Percentiles rank a stretch among this genome's conserved stretches.
Conservation (phyloP, 768 basidiomycete genomes). For the Asterophora parasitica region DNA sequence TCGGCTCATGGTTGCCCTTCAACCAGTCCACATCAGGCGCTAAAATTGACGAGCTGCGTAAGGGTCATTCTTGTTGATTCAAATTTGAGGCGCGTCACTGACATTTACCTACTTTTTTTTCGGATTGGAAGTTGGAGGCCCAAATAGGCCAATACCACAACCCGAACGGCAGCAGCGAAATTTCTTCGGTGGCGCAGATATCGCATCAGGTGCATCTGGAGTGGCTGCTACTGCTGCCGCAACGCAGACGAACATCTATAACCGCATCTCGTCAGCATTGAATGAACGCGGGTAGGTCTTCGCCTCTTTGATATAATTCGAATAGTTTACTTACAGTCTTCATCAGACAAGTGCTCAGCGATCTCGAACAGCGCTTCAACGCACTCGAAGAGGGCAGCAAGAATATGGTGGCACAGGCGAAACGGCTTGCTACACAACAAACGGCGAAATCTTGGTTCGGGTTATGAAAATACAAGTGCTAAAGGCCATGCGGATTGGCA, state of each 20-base stretch:
- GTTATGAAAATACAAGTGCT: constrained; percentile 27
- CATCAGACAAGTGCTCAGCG: constrained; percentile 56
- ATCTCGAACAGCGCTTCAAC: constrained; percentile 59
- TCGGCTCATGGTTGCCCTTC: constrained; percentile 50
- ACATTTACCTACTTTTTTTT: neutral
- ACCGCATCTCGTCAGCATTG: constrained; percentile 46
- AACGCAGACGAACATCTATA: constrained; percentile 38
- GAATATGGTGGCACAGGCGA: constrained; percentile 66
- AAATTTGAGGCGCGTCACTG: too few species aligned
- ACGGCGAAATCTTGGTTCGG: constrained; percentile 65
- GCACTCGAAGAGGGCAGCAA: constrained; percentile 62
- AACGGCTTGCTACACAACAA: constrained; percentile 57
- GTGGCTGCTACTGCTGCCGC: constrained; percentile 20
- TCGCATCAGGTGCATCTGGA: constrained; percentile 12
- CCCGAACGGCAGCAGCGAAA: constrained; percentile 16
- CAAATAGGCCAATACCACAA: constrained; percentile 51
- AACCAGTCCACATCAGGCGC: constrained; percentile 50
- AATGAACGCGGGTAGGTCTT: constrained; percentile 58
- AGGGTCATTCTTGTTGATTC: constrained; percentile 14
- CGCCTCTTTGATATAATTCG: neutral
- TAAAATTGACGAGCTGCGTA: constrained; percentile 57
- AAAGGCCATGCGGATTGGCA: neutral
- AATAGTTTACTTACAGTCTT: neutral
- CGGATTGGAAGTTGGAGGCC: constrained; percentile 52
- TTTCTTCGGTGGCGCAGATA: constrained; percentile 3